Percentiles rank a stretch among this genome's conserved stretches.
phyloP scores from a whole-genome alignment of 2,329 filamentous ascomycete species.

The Pseudodiploospora longispora region DNA sequence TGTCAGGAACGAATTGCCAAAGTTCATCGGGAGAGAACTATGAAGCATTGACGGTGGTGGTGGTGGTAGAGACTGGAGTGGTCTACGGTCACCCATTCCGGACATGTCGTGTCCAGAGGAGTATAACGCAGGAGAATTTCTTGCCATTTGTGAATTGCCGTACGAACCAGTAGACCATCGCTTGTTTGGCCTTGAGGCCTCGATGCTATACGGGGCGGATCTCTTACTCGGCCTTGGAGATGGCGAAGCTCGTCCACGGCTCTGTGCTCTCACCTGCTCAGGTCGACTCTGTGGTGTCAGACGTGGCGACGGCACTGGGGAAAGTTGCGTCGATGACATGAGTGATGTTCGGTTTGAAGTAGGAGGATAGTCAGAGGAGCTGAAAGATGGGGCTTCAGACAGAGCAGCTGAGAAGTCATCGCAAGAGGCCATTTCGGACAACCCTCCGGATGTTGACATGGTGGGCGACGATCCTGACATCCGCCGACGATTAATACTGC shows the following conservation, averaged over 20 bases:
- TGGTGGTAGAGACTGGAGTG: constrained; percentile 26
- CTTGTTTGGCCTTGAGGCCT: constrained; percentile 50
- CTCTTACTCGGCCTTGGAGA: constrained; percentile 61
- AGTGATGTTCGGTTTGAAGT: constrained; percentile 61
- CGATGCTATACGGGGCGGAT: constrained; percentile 63
- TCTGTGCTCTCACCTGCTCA: constrained; percentile 55
- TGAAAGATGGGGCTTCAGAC: constrained; percentile 60
- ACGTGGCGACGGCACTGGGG: constrained; percentile 63
- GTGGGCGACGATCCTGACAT: constrained; percentile 69
- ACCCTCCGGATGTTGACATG: constrained; percentile 56
- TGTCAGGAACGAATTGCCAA: constrained; percentile 46
- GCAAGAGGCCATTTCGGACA: constrained; percentile 62
- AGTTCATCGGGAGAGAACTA: constrained; percentile 43
- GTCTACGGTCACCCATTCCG: constrained; percentile 47
- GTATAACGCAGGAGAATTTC: constrained; percentile 50
- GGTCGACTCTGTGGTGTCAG: constrained; percentile 54
- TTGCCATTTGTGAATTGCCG: constrained; percentile 46
- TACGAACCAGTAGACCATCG: constrained; percentile 74
- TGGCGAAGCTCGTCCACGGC: constrained; percentile 62
- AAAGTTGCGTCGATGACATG: constrained; percentile 63
- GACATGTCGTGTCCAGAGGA: constrained; percentile 53
- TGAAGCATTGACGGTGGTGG: constrained; percentile 28
- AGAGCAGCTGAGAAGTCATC: constrained; percentile 61
- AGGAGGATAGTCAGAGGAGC: constrained; percentile 58
- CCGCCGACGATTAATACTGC: constrained; percentile 48